Percentiles rank a stretch among this genome's conserved stretches.
These are phyloP conservation scores for Globisporangium splendens DNA, from an alignment of 352 stramenopile species.

Conservation along the genomic window DNA sequence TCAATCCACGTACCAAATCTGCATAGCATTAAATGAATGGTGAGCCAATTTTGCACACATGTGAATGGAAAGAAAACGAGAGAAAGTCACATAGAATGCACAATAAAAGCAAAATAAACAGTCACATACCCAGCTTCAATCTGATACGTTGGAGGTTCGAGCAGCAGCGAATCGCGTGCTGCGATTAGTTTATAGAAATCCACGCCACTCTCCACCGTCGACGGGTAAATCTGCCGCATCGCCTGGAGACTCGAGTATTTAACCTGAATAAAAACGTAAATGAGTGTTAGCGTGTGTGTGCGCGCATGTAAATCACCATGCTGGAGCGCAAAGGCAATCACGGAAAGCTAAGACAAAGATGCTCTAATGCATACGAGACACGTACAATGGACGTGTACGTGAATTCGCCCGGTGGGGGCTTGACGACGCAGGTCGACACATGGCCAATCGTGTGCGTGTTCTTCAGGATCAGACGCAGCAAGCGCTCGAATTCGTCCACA, in stretches of 20 bases:
- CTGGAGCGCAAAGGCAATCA: neutral
- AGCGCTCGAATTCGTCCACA: conserved; percentile 73
- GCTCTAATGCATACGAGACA: neutral
- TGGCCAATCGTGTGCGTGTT: conserved; percentile 75
- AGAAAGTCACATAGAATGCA: neutral
- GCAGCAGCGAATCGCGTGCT: conserved; percentile 66
- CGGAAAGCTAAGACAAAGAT: neutral
- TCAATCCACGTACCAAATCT: conserved; percentile 83
- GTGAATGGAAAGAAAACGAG: too few relatives aligned
- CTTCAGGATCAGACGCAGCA: conserved; percentile 78
- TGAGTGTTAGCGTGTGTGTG: too few relatives aligned
- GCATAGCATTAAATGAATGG: neutral
- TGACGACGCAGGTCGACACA: conserved; percentile 80
- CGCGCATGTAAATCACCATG: neutral
- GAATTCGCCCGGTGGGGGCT: conserved; percentile 63
- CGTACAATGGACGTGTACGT: conserved; percentile 83
- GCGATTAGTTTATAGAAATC: conserved; percentile 82
- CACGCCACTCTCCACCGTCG: conserved; percentile 52
- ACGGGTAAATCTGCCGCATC: conserved; percentile 75
- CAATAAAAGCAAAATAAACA: neutral
- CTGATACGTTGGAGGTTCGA: conserved; percentile 78
- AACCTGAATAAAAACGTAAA: conserved; percentile 30
- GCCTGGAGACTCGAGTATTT: conserved; percentile 74
- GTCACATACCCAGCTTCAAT: conserved; percentile 65
- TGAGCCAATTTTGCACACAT: neutral